Base-by-base conservation (phyloP, 805 yeast genomes). In the Tetrapisispora pingtungensis region DNA sequence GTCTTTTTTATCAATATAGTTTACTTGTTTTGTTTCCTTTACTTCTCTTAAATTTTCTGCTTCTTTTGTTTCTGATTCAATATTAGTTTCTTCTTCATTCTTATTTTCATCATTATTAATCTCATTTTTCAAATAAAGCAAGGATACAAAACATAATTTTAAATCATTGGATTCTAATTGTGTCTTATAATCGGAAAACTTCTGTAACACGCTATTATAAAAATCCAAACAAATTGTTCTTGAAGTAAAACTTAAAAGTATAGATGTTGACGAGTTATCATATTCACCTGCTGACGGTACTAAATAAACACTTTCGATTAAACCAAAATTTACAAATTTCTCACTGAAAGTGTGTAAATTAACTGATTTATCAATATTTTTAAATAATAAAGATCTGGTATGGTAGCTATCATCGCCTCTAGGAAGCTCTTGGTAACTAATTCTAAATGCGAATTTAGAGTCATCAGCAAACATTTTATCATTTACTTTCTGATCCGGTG, bases 221-320 rank as follows among this genome's bases (percentile, higher is more conserved):
- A 65, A 67, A 44, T 62, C 58, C 38, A 66, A 45, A 46, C 70
- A 66, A 7, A 65, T 53, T 24, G 62, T 62, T 22, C 57, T 49
- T n/a, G 67, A 61, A 18, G 65, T 41, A 31, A 61, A 62, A 45
- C 63, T 61, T 45, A 61, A 46, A 20, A 61, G 39, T 31, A 58
- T 48, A 3, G 51, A 47, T 19, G 42, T 53, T 43, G 57, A 54
- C 34, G 64, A 56, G 15, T 62, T 64, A 20, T 62, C 70, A 20
- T 64, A 68, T 7, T 64, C 73, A 2, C 42, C 18, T 14, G 36
- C 32, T 37, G 40, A 27, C 33, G 40, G 40, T 17, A 56, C 47
- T 46, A 75, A 56, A 44, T 71, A 69, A 48, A 78, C 69, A 52
- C 74, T 75, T 57, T 81, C 88, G 31, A 81, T 69, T 0, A 85